phyloP scores from a whole-genome alignment of 495 filamentous ascomycete genomes.

The Patellaria atrata region DNA sequence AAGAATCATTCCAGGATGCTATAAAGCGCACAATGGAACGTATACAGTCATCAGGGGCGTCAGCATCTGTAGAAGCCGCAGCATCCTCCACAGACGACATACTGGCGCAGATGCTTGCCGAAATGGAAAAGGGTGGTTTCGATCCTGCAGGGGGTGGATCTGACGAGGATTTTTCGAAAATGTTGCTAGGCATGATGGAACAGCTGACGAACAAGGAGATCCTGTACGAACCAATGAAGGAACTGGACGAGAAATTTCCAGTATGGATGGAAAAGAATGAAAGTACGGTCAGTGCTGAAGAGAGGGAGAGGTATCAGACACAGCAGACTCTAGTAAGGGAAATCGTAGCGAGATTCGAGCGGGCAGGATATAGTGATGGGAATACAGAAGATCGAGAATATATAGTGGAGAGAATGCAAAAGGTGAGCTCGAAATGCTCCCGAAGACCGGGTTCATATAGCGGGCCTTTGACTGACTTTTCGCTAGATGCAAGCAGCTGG shows the following conservation, averaged over 20 bases:
- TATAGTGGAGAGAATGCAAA: constrained; percentile 94
- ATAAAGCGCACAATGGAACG: constrained; percentile 86
- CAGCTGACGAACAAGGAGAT: constrained; percentile 97
- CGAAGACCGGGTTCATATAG: not conserved
- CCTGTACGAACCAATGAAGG: constrained; percentile 96
- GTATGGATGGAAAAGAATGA: constrained; percentile 72
- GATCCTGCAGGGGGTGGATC: constrained; percentile 41
- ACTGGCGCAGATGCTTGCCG: constrained; percentile 71
- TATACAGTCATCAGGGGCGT: constrained; percentile 73
- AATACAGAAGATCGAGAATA: constrained; percentile 74
- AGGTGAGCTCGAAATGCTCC: constrained; percentile 40
- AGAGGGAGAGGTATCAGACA: constrained; percentile 63
- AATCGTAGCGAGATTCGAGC: constrained; percentile 81
- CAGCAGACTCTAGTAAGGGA: constrained; percentile 72
- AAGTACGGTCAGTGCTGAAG: constrained; percentile 45
- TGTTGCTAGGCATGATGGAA: constrained; percentile 96
- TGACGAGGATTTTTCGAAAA: constrained; percentile 81
- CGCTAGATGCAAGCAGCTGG: constrained; percentile 83
- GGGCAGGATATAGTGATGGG: constrained; percentile 59
- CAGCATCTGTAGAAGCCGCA: constrained; percentile 62
- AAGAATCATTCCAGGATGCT: constrained; percentile 72
- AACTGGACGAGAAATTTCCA: constrained; percentile 80
- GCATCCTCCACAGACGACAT: constrained; percentile 63
- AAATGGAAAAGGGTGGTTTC: constrained; percentile 51
- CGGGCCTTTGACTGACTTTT: constrained; percentile 6